Conservation (phyloP, 2,329 filamentous ascomycete genomes). For the Apiospora sp. region DNA sequence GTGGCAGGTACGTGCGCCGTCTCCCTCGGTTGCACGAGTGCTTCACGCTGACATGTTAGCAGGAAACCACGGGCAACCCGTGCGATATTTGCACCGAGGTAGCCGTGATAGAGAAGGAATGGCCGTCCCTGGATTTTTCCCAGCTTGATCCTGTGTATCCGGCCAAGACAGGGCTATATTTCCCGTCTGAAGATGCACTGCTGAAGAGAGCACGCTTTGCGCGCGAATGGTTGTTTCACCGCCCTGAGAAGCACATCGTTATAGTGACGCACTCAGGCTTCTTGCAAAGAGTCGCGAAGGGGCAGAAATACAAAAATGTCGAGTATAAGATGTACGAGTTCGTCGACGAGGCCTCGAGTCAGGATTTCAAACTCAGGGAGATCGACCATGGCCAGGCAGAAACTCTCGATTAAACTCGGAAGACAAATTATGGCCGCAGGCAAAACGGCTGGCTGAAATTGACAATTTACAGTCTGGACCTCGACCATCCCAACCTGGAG, state of each 20-base stretch:
- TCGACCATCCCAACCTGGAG: neutral
- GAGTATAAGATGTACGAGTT: slow-evolving; percentile 41
- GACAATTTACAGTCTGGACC: neutral
- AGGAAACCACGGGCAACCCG: slow-evolving; percentile 43
- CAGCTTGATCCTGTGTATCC: slow-evolving; percentile 42
- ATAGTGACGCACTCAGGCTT: slow-evolving; percentile 45
- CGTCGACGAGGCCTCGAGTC: slow-evolving; percentile 20
- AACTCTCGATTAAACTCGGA: slow-evolving; percentile 2
- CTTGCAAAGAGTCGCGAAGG: slow-evolving; percentile 37
- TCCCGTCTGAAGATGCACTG: slow-evolving; percentile 39
- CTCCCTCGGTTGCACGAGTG: slow-evolving; percentile 23
- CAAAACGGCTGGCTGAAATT: neutral
- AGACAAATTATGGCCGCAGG: neutral
- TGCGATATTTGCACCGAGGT: slow-evolving; percentile 41
- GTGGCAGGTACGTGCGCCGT: slow-evolving; percentile 40
- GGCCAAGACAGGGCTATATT: slow-evolving; percentile 43
- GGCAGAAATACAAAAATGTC: slow-evolving; percentile 39
- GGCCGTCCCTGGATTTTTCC: slow-evolving; percentile 44
- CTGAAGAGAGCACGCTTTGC: slow-evolving; percentile 37
- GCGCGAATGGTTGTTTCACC: slow-evolving; percentile 40
- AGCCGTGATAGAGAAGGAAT: slow-evolving; percentile 36
- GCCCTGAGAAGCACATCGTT: slow-evolving; percentile 40
- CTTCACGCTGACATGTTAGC: neutral
- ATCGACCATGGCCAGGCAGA: slow-evolving; percentile 23
- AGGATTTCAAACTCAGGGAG: slow-evolving; percentile 16